phyloP scores from a whole-genome alignment of 148 eudicot species.

The Amaranthus palmeri region DNA sequence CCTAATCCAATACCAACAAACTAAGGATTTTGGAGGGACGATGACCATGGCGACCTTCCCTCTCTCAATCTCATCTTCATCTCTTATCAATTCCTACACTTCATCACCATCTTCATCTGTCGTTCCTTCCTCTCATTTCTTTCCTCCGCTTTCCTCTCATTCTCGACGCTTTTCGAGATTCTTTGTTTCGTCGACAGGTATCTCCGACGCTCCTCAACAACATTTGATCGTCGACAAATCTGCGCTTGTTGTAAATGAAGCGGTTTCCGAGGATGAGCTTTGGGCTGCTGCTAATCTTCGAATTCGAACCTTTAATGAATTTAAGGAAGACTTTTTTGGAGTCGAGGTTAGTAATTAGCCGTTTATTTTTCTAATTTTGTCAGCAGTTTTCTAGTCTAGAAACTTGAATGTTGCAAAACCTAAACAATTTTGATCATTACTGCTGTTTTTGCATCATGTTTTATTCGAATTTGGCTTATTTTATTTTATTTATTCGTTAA shows the following conservation, averaged over 20 bases:
- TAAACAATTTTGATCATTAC: too few species aligned
- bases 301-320: slow-evolving; percentile 58
- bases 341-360: slow-evolving; percentile 48
- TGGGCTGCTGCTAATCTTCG: slow-evolving; percentile 74
- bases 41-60: slow-evolving; percentile 13
- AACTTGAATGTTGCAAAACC: too few species aligned
- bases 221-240: slow-evolving; percentile 36
- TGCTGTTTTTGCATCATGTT: too few species aligned
- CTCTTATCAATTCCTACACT: slow-evolving; percentile 9
- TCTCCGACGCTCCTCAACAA: slow-evolving; percentile 11
- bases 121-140: neutral
- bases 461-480: too few species aligned
- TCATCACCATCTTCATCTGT: neutral
- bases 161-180: neutral
- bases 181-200: neutral
- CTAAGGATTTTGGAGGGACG: neutral
- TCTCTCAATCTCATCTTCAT: slow-evolving; percentile 3
- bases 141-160: slow-evolving; percentile 3
- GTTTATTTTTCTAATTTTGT: neutral
- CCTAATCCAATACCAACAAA: neutral
- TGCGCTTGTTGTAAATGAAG: slow-evolving; percentile 40
- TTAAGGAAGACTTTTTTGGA: slow-evolving; percentile 31
- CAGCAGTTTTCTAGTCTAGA: too few species aligned
- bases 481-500: too few species aligned
- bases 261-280: slow-evolving; percentile 45